These are phyloP conservation scores for Epichloe uncinata DNA, from an alignment of 2,329 filamentous ascomycete species.

Conservation along the genomic window DNA sequence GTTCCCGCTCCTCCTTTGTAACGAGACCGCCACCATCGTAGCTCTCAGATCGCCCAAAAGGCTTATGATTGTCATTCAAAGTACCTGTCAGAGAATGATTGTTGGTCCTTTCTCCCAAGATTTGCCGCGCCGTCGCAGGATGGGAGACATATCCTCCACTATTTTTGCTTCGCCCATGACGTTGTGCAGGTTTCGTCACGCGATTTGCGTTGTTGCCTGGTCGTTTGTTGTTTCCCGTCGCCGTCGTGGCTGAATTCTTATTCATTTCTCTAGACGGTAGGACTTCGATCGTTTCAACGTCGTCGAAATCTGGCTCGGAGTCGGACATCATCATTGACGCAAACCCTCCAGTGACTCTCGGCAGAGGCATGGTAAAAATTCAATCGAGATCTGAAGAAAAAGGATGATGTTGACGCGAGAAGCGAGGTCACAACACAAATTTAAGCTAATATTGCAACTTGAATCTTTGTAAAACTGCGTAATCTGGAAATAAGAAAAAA, in stretches of 20 bases:
- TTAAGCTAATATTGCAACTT: too few relatives aligned
- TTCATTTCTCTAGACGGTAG: slow-evolving; percentile 5
- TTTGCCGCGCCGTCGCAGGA: slow-evolving; percentile 20
- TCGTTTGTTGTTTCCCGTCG: not conserved
- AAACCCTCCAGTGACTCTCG: slow-evolving; percentile 16
- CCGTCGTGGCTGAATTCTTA: slow-evolving; percentile 8
- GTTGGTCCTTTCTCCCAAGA: slow-evolving; percentile 16
- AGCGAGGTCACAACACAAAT: not conserved
- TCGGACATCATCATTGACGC: slow-evolving; percentile 29
- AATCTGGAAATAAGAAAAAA: not conserved
- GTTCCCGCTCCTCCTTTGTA: not conserved
- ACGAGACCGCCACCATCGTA: not conserved
- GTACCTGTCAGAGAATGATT: slow-evolving; percentile 12
- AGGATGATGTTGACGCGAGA: not conserved
- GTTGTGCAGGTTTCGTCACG: slow-evolving; percentile 32
- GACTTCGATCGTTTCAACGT: slow-evolving; percentile 5
- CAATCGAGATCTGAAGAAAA: not conserved
- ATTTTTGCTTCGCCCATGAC: slow-evolving; percentile 16
- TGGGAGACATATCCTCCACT: slow-evolving; percentile 18
- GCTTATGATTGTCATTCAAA: not conserved
- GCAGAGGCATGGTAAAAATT: slow-evolving; percentile 13
- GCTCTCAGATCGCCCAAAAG: not conserved
- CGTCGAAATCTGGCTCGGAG: slow-evolving; percentile 31
- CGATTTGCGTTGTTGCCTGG: slow-evolving; percentile 21
- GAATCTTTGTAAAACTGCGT: not conserved